Conservation (phyloP, 192 early-diverging fungal species). For the Umbelopsis ramanniana region DNA sequence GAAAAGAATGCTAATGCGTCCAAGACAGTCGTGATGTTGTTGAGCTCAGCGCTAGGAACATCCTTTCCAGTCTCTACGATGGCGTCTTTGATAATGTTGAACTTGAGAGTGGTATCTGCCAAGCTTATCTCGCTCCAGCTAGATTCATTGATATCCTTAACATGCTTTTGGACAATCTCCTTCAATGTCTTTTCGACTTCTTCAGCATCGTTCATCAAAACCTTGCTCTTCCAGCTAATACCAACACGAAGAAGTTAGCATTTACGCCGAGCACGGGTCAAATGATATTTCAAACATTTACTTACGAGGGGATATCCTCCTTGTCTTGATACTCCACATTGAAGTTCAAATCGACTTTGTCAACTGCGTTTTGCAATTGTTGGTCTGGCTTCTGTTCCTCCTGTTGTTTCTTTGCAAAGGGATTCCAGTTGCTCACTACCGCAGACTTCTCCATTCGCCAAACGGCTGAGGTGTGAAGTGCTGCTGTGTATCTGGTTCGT, state of each 20-base stretch:
- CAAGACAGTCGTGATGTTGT: slow-evolving; percentile 38
- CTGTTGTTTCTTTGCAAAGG: slow-evolving; percentile 15
- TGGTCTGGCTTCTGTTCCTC: slow-evolving; percentile 15
- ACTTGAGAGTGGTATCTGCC: slow-evolving; percentile 39
- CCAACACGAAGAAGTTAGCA: background rate
- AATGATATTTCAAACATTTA: background rate
- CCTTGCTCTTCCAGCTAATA: slow-evolving; percentile 29
- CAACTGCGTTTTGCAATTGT: slow-evolving; percentile 2
- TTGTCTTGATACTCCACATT: slow-evolving; percentile 4
- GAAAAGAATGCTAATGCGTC: slow-evolving; percentile 43
- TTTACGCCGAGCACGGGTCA: background rate
- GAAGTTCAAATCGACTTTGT: slow-evolving; percentile 12
- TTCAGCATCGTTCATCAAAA: slow-evolving; percentile 27
- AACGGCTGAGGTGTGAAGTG: slow-evolving; percentile 6
- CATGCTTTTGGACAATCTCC: slow-evolving; percentile 28
- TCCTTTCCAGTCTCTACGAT: slow-evolving; percentile 38
- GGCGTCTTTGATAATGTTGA: slow-evolving; percentile 46
- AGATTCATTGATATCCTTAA: slow-evolving; percentile 11
- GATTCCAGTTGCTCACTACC: background rate
- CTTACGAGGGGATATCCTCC: background rate
- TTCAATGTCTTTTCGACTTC: slow-evolving; percentile 30
- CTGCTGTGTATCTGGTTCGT: slow-evolving; percentile 9
- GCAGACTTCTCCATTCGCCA: slow-evolving; percentile 3
- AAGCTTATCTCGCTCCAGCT: slow-evolving; percentile 30
- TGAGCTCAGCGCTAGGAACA: slow-evolving; percentile 44